Conservation (phyloP, 169 alveolate genomes). For the Plasmodium adleri region DNA sequence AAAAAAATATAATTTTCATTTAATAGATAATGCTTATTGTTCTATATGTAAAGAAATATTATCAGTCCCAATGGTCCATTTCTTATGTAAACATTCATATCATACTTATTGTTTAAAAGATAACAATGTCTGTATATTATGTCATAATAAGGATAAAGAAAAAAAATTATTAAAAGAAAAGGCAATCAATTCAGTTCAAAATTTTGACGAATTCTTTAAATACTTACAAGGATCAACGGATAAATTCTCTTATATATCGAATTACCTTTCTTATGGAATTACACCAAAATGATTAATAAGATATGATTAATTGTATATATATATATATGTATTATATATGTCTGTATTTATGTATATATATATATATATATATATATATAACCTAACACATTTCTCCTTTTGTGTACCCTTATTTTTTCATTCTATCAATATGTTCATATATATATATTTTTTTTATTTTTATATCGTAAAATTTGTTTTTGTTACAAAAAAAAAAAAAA, state of each 20-base stretch:
- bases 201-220: conserved; percentile 73
- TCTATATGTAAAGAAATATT: conserved; percentile 37
- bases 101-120: conserved; percentile 68
- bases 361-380: no score
- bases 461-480: no score
- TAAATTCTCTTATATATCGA: conserved; percentile 57
- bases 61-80: conserved; percentile 59
- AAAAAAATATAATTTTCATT: conserved; percentile 33
- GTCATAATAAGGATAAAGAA: conserved; percentile 67
- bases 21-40: conserved; percentile 64
- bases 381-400: no score
- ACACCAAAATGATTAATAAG: conserved; percentile 11
- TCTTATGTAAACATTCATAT: conserved; percentile 65
- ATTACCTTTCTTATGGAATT: conserved; percentile 62
- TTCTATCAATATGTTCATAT: no score
- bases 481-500: no score
- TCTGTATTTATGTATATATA: no score
- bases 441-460: no score
- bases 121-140: conserved; percentile 33
- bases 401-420: no score
- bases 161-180: conserved; percentile 63
- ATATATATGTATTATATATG: no score
- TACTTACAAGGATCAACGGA: conserved; percentile 66
- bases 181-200: conserved; percentile 53
- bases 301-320: no score